Evolutionary conservation across 306 rosid species (phyloP), one percentile per base, ranked within the genome.

Genomic region (Prunus mira): DNA sequence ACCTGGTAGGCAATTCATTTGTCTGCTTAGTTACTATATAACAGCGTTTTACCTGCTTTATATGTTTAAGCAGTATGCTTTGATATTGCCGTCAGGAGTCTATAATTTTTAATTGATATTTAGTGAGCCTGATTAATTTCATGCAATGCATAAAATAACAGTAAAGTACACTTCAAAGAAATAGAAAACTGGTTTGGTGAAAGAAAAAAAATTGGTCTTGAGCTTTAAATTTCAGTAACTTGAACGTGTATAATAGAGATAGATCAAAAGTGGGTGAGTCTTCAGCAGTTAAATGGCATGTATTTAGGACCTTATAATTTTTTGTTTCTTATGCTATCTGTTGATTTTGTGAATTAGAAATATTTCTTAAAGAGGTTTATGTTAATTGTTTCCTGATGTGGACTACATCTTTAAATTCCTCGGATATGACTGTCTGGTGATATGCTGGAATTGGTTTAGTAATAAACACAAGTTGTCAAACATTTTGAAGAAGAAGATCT

Each of bases 1-100:
- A 76, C 89, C 91, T 20, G 92, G 98, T 89, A 87, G 14, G 78
- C 17, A 55, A n/a, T 28, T 54, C 43, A 10, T 75, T 63, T 65
- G 3, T 9, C 43, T 24, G 57, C 75, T 30, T 12, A 24, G 6
- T 47, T 62, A 5, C 46, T 61, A 7, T 62, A 17, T 19, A 15
- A 22, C 58, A 47, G 8, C n/a, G 8, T 34, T 34, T 65, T 54
- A 38, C 72, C 52, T 72, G 41, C 25, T 9, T 68, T 34, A 9
- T 64, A 34, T 60, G 65, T 62, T 62, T 28, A 9, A 62, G 43
- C 67, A 14, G n/a, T 13, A 62, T 62, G 41, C 20, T 32, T 3
- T 28, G 67, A 32, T 14, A 10, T 62, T 8, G 19, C 3, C 22
- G 15, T 62, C 41, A 22, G n/a, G 17, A 30, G 20, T 13, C 62